phyloP scores from a whole-genome alignment of 495 filamentous ascomycete species.

The Neurospora sp. region DNA sequence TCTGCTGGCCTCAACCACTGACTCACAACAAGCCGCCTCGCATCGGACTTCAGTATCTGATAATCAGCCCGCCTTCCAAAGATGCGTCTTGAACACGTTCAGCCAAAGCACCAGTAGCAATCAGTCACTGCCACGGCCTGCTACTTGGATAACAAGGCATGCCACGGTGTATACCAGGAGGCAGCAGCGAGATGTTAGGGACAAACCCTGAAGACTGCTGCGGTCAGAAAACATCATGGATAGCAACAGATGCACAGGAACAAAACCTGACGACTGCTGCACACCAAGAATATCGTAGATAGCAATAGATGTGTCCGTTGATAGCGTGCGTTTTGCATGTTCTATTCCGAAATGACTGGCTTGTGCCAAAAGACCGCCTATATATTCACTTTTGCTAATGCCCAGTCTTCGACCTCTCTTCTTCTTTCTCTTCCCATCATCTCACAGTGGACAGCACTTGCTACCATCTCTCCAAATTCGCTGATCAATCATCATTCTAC shows the following conservation, averaged over 20 bases:
- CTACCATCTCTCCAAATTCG: not conserved
- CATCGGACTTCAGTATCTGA: not conserved
- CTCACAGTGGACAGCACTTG: not conserved
- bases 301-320: not conserved
- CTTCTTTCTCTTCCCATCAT: not conserved
- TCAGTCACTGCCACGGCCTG: not conserved
- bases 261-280: not conserved
- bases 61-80: not conserved
- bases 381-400: not conserved
- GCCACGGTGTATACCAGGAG: not conserved
- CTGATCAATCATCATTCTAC: not conserved
- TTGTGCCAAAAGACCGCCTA: not conserved
- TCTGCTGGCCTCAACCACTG: not conserved
- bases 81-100: not conserved
- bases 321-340: not conserved
- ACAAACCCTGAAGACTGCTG: not conserved
- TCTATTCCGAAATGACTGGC: not conserved
- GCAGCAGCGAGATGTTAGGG: not conserved
- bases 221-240: not conserved
- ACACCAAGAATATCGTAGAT: not conserved
- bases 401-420: not conserved
- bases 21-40: not conserved
- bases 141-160: not conserved
- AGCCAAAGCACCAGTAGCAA: not conserved
- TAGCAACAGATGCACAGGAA: not conserved